These are phyloP conservation scores for Penicillium taxi DNA, from an alignment of 495 filamentous ascomycete genomes.

Conservation along the genomic window DNA sequence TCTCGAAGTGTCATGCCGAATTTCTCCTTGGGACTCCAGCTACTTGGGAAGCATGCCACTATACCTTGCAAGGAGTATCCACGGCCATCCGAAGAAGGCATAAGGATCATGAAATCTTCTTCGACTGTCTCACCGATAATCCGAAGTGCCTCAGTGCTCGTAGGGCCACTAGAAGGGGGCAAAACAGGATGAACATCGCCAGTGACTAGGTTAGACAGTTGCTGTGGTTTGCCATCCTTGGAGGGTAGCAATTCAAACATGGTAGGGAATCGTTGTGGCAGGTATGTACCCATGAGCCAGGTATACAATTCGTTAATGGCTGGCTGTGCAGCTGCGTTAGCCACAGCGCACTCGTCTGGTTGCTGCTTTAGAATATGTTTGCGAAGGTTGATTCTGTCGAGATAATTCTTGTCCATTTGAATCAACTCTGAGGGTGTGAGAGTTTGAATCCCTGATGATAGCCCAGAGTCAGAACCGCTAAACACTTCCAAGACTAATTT, in stretches of 20 bases:
- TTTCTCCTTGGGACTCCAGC: conserved; percentile 59
- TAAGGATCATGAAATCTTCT: conserved; percentile 63
- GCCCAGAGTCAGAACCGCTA: background rate
- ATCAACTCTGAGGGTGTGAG: conserved; percentile 52
- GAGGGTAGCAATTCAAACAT: conserved; percentile 44
- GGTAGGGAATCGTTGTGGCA: conserved; percentile 57
- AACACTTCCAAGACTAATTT: background rate
- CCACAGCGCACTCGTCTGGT: conserved; percentile 31
- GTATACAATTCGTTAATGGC: conserved; percentile 59
- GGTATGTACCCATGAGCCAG: conserved; percentile 54
- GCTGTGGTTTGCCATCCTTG: conserved; percentile 7
- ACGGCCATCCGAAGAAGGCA: conserved; percentile 32
- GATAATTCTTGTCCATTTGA: conserved; percentile 58
- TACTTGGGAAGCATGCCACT: conserved; percentile 62
- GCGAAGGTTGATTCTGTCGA: conserved; percentile 46
- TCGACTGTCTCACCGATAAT: conserved; percentile 15
- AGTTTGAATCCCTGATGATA: background rate
- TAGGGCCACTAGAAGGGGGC: conserved; percentile 10
- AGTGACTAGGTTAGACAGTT: conserved; percentile 42
- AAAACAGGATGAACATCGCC: conserved; percentile 32
- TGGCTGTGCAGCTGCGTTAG: conserved; percentile 28
- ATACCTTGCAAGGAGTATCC: conserved; percentile 60
- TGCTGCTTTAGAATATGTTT: conserved; percentile 42
- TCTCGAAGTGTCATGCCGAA: conserved; percentile 52
- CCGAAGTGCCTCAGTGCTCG: conserved; percentile 14